Base-by-base conservation (phyloP, 176 grass and related monocot species). In the Raddia distichophylla region DNA sequence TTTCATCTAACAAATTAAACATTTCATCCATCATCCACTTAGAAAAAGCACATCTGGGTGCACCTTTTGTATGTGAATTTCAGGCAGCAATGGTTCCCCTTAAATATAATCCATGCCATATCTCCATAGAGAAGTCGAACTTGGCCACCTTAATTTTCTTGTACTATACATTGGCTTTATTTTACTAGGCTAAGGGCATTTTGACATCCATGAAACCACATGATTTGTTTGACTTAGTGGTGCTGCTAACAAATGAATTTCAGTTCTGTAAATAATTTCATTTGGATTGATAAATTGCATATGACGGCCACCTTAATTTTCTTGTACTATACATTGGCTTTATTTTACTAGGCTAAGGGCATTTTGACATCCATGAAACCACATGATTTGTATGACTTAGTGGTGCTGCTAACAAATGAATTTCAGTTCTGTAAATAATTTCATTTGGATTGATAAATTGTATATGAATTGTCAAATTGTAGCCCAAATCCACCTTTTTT, bases 181-280 rank as follows among this genome's bases (percentile, higher is more conserved):
- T 5, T 73, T 82, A 40, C 60, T 70, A 68, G 56, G 52, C 52
- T 75, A 27, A 60, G 34, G 1, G 5, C 16, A 78, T 53, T 44
- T 71, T 78, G 48, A 55, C 54, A 60, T 55, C n/a, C 15, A 61
- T 47, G 55, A 81, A 61, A 33, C 71, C 54, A 76, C 61, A 75
- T 8, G 16, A 33, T 45, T 60, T 18, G 14, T 52, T 43, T 76
- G 64, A n/a, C 32, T 27, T 60, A 10, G 8, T 74, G 16, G 49
- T 86, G 20, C 61, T 77, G 46, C 58, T 68, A 71, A 55, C 17
- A 71, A 76, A 22, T 48, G 50, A 63, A 48, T 14, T 48, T 59
- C 14, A 10, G 32, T 12, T 82, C 10, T 82, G 34, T 71, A 69
- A 82, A 69, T 50, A 70, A 71, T 35, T 77, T 83, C 10, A 20